A percentile compares a stretch with the other conserved stretches of the same genome.
Conservation (phyloP, 2,329 filamentous ascomycete species). For the Pseudocercospora ulei region DNA sequence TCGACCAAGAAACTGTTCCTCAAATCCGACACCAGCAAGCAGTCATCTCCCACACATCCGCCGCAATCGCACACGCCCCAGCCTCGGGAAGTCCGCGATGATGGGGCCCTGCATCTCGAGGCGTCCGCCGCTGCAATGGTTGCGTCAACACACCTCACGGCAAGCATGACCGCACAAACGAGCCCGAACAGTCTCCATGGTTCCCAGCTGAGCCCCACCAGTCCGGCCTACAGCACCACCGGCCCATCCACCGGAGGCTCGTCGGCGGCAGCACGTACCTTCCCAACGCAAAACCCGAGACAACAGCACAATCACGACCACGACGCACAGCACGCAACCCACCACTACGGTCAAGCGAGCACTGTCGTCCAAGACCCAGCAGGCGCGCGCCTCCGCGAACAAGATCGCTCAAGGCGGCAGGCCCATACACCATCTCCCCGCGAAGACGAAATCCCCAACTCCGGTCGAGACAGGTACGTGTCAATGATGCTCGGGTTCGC, state of each 20-base stretch:
- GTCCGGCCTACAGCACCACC: slow-evolving; percentile 40
- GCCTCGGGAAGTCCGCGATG: slow-evolving; percentile 30
- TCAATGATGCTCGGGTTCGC: not conserved
- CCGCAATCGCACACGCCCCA: slow-evolving; percentile 27
- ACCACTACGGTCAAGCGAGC: slow-evolving; percentile 26
- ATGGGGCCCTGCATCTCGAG: slow-evolving; percentile 36
- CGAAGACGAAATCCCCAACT: slow-evolving; percentile 28
- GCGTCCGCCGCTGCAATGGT: slow-evolving; percentile 45
- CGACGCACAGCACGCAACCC: slow-evolving; percentile 25
- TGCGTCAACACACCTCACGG: slow-evolving; percentile 44
- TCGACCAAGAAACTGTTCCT: slow-evolving; percentile 47
- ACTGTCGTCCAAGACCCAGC: slow-evolving; percentile 19
- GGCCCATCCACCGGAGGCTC: slow-evolving; percentile 26
- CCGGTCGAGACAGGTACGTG: slow-evolving; percentile 17
- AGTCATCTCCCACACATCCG: slow-evolving; percentile 44
- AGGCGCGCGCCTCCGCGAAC: slow-evolving; percentile 18
- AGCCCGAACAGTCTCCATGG: slow-evolving; percentile 34
- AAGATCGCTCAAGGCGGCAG: slow-evolving; percentile 27
- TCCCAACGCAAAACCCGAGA: slow-evolving; percentile 24
- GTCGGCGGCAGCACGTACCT: slow-evolving; percentile 28
- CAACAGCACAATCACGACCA: slow-evolving; percentile 16
- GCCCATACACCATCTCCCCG: slow-evolving; percentile 29
- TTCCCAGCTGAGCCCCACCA: slow-evolving; percentile 42
- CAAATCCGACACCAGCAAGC: slow-evolving; percentile 38
- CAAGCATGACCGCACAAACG: slow-evolving; percentile 40